Base-by-base conservation (phyloP, 352 stramenopile genomes). In the Blastocystis hominis region DNA sequence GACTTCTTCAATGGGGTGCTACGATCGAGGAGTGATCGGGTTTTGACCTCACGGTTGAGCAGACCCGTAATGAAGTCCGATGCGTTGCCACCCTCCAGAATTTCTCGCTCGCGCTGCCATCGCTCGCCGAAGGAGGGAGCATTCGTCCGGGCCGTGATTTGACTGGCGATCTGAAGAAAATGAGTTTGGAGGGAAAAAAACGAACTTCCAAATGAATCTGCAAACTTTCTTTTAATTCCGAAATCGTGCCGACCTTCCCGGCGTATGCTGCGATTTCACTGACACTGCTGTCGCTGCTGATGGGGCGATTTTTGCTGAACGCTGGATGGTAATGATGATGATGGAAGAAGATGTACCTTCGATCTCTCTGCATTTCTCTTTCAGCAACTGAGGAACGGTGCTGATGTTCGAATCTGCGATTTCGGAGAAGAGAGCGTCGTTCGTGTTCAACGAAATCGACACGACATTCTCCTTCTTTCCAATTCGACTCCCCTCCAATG, bases 351-450 rank as follows among this genome's bases (percentile, higher is more conserved):
- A 66, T 17, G 0, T 54, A 84, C 72, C 40, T 40, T 84, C 44
- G n/a, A 84, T 64, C 38, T 84, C 72, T 13, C n/a, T 36, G 3
- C 36, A 66, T 30, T 84, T 84, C 44, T 87, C 46, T 50, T 87
- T 87, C 17, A 87, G 42, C 9, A 40, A 75, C 34, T 46, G 68
- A 10, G 77, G 77, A 77, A 87, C 40, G 30, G 77, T n/a, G n/a
- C 44, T 68, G 50, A 87, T 76, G 34, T 87, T 87, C 15, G 40
- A 62, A 30, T 87, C 61, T 7, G 62, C 62, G 9, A 87, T 56
- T 30, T 87, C 54, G 4, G 40, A 15, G 61, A 87, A 87, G 20
- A 87, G 46, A 0, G 38, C 36, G 13, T 87, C 77, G n/a, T 87
- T 87, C 3, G 10, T 87, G 55, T 53, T 87, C 47, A 87, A 36